Percentiles rank a stretch among this genome's conserved stretches.
Conservation (phyloP, 495 filamentous ascomycete species). For the Tuber melanosporum region DNA sequence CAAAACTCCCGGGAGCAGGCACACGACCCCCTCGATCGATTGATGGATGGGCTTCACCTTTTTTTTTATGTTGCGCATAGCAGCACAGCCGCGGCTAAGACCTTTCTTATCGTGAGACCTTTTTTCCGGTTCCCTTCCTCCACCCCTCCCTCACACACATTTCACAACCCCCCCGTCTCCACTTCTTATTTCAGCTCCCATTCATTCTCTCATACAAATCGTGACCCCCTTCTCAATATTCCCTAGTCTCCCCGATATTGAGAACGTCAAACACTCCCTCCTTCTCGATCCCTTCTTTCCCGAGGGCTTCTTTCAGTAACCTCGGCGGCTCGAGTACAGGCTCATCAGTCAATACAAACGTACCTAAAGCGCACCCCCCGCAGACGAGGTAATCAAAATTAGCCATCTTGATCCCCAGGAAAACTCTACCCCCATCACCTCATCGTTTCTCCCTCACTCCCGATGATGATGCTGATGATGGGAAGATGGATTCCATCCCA, state of each 20-base stretch:
- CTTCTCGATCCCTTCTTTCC: conserved; percentile 60
- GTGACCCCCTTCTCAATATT: conserved; percentile 50
- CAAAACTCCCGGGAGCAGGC: conserved; percentile 18
- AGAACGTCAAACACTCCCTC: conserved; percentile 80
- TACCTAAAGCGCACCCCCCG: conserved; percentile 43
- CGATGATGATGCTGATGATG: conserved; percentile 2
- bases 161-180: background rate
- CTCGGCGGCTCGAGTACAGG: conserved; percentile 76
- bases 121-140: conserved; percentile 15
- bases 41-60: background rate
- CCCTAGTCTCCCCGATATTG: conserved; percentile 78
- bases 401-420: conserved; percentile 6
- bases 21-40: conserved; percentile 32
- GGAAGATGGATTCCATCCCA: conserved; percentile 3
- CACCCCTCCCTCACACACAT: background rate
- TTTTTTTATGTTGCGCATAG: background rate
- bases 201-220: background rate
- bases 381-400: background rate
- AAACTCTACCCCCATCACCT: background rate
- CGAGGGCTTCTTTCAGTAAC: conserved; percentile 69
- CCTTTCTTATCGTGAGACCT: conserved; percentile 26
- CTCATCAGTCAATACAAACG: conserved; percentile 84
- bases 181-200: conserved; percentile 10
- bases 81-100: conserved; percentile 25
- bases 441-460: background rate